Evolutionary conservation across 108 stramenopile species (phyloP), one percentile per base, ranked within the genome.

Genomic region (Asterionellopsis glacialis): DNA sequence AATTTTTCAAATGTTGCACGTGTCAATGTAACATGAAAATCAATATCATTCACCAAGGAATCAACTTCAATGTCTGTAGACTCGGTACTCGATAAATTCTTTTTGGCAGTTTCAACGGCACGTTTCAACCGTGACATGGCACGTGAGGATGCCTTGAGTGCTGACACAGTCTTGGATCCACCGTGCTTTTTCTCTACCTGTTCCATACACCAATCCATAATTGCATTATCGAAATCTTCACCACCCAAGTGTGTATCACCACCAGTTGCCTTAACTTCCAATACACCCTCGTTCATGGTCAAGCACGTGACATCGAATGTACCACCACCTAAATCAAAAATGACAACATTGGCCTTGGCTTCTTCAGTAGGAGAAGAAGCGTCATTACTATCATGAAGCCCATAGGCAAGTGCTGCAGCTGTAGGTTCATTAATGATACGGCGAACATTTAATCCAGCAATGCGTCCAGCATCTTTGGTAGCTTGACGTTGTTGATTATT

Each of bases 161-260:
- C 64, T 50, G 27, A 16, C 60, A 65, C 43, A 45, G 60, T n/a
- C 55, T 66, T 19, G 81, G 84, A 55, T 62, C 77, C 67, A 65
- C 81, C 85, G 51, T 69, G 57, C 61, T 75, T 82, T 52, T 81
- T 62, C 61, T 69, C 66, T 58, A 79, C 62, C 66, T 87, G 69
- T 51, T 91, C 83, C 47, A 91, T 58, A 61, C 81, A 83, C 90
- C 91, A 90, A 23, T 80, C 70, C 63, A 96, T 81, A 41, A 94
- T 62, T 48, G 80, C 63, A 67, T 93, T 87, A 65, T 96, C 95
- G 42, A 95, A 96, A 82, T 94, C 93, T 80, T 92, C 91, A n/a
- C 93, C 93, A 21, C 93, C 93, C 45, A 93, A 67, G 56, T 93
- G 94, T 22, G 93, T 94, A 67, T 95, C 93, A 25, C 93, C 93